phyloP scores from a whole-genome alignment of 2,329 filamentous ascomycete genomes.

The Knoxdaviesia proteae region DNA sequence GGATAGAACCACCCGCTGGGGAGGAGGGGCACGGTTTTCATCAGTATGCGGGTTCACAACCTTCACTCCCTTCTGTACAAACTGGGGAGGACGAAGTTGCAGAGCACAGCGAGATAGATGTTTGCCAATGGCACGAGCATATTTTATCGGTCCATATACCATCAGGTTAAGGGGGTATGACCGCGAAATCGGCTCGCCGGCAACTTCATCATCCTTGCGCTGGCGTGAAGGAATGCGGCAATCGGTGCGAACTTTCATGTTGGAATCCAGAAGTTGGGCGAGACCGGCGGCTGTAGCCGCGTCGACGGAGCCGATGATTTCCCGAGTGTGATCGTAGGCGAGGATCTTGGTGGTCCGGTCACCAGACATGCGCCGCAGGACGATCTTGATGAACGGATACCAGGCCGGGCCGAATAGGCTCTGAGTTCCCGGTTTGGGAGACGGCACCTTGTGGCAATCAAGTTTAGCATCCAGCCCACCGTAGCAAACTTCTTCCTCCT shows the following conservation, averaged over 20 bases:
- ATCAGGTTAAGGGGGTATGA: slow-evolving; percentile 48
- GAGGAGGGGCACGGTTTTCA: slow-evolving; percentile 13
- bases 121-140: slow-evolving; percentile 42
- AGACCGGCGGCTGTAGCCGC: slow-evolving; percentile 43
- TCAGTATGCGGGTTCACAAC: slow-evolving; percentile 58
- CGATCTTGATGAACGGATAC: slow-evolving; percentile 58
- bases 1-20: slow-evolving; percentile 1
- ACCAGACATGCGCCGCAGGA: slow-evolving; percentile 37
- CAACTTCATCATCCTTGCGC: slow-evolving; percentile 39
- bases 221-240: slow-evolving; percentile 49
- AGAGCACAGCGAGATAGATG: slow-evolving; percentile 43
- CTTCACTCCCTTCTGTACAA: slow-evolving; percentile 45
- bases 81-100: slow-evolving; percentile 43
- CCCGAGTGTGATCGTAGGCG: slow-evolving; percentile 49
- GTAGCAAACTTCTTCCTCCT: slow-evolving; percentile 57
- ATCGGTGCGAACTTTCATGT: slow-evolving; percentile 44
- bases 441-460: slow-evolving; percentile 47
- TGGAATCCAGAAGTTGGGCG: slow-evolving; percentile 50
- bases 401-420: slow-evolving; percentile 34
- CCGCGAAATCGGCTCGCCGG: slow-evolving; percentile 40
- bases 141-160: slow-evolving; percentile 55
- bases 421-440: slow-evolving; percentile 40
- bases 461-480: slow-evolving; percentile 53
- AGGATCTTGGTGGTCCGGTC: slow-evolving; percentile 41
- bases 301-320: slow-evolving; percentile 61